Evolutionary conservation across 495 filamentous ascomycete species (phyloP), one percentile per base, ranked within the genome.

Genomic region (Tricharina praecox): DNA sequence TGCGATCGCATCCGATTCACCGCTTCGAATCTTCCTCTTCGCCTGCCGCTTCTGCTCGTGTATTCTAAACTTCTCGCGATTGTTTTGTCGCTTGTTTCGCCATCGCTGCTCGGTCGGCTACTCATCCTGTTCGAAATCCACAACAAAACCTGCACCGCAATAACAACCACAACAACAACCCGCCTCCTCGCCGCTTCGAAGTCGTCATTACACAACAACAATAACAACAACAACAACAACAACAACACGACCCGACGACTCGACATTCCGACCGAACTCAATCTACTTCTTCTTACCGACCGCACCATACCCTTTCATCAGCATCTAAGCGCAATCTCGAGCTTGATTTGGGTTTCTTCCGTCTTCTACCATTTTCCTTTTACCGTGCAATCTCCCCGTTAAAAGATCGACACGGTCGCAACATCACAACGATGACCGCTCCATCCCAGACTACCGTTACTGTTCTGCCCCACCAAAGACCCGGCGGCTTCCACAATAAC

Each of bases 1-100:
- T 32, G 13, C 28, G n/a, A 23, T 23, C 9, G 20, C 20, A 41
- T 41, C 18, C 38, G 21, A n/a, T 55, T 50, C 53, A 49, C 47
- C 52, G 46, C 50, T 54, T 55, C 54, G 51, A 48, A 50, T 50
- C 53, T 55, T 47, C 46, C 33, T 43, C n/a, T n/a, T n/a, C n/a
- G 5, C 13, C 28, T 32, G 5, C 7, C 28, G 28, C 28, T 32
- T 32, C 28, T 5, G 7, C 48, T 23, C 43, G 44, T 34, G 20
- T 30, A 4, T 4, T 18, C 23, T 10, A 9, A 16, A 15, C 10
- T 18, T 34, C 42, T 9, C 30, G 24, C 42, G 42, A 34, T n/a
- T 23, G 42, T 9, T 30, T 18, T 18, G 15, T 23, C 18, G 4
- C 20, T 19, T 0, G 24, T 26, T 18, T 18, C 15, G 8, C 19